A percentile compares a stretch with the other conserved stretches of the same genome.
phyloP scores from a whole-genome alignment of 306 rosid genomes.

The Styphnolobium japonicum region DNA sequence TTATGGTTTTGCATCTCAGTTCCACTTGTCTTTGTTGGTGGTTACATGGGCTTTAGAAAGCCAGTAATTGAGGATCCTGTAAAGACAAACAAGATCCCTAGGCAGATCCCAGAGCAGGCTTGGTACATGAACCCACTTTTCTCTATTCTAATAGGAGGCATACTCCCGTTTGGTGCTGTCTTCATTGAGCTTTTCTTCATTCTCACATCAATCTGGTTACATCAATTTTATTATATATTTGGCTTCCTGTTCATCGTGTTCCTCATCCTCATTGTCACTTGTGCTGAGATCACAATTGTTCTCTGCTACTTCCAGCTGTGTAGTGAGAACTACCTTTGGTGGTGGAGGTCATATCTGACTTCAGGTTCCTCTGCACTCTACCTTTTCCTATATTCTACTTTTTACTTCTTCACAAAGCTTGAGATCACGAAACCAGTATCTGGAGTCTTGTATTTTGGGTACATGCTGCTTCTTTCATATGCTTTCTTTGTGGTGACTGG shows the following conservation, averaged over 20 bases:
- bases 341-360: constrained; percentile 96
- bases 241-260: constrained; percentile 88
- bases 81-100: constrained; percentile 78
- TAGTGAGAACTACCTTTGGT: constrained; percentile 91
- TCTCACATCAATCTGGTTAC: constrained; percentile 93
- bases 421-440: constrained; percentile 88
- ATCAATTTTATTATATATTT: constrained; percentile 83
- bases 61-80: constrained; percentile 69
- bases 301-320: constrained; percentile 99
- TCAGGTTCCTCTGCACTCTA: constrained; percentile 91
- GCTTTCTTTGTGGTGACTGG: constrained; percentile 87
- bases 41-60: constrained; percentile 68
- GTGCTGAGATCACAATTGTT: constrained; percentile 91
- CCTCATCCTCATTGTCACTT: constrained; percentile 77
- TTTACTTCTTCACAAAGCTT: constrained; percentile 92
- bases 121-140: constrained; percentile 83
- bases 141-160: constrained; percentile 74
- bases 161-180: constrained; percentile 92
- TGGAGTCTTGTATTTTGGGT: constrained; percentile 80
- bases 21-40: constrained; percentile 76
- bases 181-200: constrained; percentile 95
- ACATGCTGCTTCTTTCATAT: constrained; percentile 80
- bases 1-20: constrained; percentile 98
- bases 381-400: constrained; percentile 79
- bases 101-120: constrained; percentile 87